These are phyloP conservation scores for Solanum chmielewskii DNA, from an alignment of 257 asterid species.

Conservation along the genomic window DNA sequence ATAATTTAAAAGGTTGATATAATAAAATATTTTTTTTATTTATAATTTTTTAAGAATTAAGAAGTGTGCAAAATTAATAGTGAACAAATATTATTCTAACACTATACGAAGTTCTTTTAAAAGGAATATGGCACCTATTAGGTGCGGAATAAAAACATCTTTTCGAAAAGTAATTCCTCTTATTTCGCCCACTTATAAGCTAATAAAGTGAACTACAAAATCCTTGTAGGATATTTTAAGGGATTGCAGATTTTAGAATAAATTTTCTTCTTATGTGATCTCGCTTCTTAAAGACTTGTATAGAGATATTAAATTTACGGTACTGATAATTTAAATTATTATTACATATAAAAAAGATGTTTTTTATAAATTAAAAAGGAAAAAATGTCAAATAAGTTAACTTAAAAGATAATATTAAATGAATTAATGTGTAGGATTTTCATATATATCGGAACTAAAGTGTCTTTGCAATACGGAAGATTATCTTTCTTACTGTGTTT, in stretches of 20 bases:
- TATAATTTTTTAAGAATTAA: rapidly evolving
- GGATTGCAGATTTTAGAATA: not conserved
- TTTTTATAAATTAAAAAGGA: too few relatives aligned
- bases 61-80: rapidly evolving
- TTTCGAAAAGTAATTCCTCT: not conserved
- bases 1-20: too few relatives aligned
- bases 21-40: rapidly evolving
- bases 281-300: not conserved
- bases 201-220: not conserved
- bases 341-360: too few relatives aligned
- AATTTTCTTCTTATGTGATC: not conserved
- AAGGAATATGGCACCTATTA: not conserved
- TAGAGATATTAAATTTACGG: not conserved
- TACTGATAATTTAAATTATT: not conserved
- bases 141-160: not conserved
- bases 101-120: not conserved
- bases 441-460: not conserved
- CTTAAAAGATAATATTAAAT: too few relatives aligned
- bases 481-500: not conserved
- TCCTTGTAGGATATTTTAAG: too few relatives aligned
- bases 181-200: not conserved
- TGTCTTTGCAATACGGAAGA: not conserved
- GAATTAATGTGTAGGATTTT: not conserved
- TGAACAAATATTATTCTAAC: rapidly evolving
- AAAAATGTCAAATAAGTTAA: too few relatives aligned